phyloP scores from a whole-genome alignment of 768 basidiomycete genomes.

The Rhodotorula babjevae region DNA sequence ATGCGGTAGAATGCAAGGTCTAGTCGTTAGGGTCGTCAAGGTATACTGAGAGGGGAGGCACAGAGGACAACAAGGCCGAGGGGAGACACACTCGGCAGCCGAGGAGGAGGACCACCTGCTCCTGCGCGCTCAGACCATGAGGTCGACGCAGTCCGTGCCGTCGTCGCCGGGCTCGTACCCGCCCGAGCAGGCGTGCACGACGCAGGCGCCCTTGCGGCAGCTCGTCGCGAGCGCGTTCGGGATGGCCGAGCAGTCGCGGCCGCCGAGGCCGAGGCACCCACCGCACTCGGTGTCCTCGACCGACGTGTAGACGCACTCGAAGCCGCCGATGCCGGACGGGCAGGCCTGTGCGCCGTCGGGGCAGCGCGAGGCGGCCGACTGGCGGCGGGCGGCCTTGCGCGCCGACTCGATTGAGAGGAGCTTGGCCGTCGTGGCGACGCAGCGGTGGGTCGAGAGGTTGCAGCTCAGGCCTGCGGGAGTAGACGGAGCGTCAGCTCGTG shows the following conservation, averaged over 20 bases:
- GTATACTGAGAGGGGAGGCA: neutral
- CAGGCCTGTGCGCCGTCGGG: slow-evolving; percentile 24
- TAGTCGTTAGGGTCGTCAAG: no score
- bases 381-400: slow-evolving; percentile 8
- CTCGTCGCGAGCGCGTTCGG: slow-evolving; percentile 19
- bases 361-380: slow-evolving; percentile 16
- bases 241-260: slow-evolving; percentile 17
- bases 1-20: no score
- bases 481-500: neutral
- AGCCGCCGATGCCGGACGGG: slow-evolving; percentile 20
- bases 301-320: slow-evolving; percentile 28
- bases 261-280: slow-evolving; percentile 22
- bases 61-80: neutral
- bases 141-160: slow-evolving; percentile 16
- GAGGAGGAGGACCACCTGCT: no score
- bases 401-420: neutral
- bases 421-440: neutral
- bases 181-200: slow-evolving; percentile 18
- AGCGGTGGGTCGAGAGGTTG: slow-evolving; percentile 28
- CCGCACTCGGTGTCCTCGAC: slow-evolving; percentile 30
- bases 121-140: neutral
- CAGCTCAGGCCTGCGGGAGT: slow-evolving; percentile 20
- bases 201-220: slow-evolving; percentile 19
- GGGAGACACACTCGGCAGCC: no score
- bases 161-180: slow-evolving; percentile 15